Percentiles rank a stretch among this genome's conserved stretches.
These are phyloP conservation scores for Tagetes patula DNA, from an alignment of 129 eudicot species.

Conservation along the genomic window DNA sequence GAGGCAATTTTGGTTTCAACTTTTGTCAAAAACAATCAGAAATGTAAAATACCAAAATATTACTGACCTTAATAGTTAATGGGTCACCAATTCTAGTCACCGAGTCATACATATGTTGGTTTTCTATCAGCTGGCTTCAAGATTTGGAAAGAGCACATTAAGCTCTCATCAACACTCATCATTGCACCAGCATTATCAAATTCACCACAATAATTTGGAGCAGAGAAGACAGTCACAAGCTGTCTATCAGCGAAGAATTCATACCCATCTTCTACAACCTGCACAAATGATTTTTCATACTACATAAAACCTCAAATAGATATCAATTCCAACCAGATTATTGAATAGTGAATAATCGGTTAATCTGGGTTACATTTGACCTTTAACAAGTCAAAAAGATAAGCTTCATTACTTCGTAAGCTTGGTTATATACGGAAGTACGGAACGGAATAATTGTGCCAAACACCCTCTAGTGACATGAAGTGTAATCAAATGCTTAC, in stretches of 20 bases:
- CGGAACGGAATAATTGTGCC: not conserved
- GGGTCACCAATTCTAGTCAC: slow-evolving; percentile 25
- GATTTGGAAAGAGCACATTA: slow-evolving; percentile 79
- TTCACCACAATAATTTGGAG: slow-evolving; percentile 82
- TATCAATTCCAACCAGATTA: not conserved
- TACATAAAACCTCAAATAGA: not conserved
- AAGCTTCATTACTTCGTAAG: not conserved
- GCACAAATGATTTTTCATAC: not conserved
- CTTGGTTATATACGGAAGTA: not conserved
- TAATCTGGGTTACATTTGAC: not conserved
- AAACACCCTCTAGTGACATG: not conserved
- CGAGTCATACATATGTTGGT: slow-evolving; percentile 45
- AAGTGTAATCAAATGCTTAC: not conserved
- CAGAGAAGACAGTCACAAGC: slow-evolving; percentile 73
- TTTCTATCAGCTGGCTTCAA: slow-evolving; percentile 67
- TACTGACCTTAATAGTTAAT: slow-evolving; percentile 39
- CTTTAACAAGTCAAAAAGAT: not conserved
- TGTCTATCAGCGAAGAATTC: slow-evolving; percentile 80
- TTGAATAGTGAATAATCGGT: not conserved
- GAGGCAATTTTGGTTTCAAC: not conserved
- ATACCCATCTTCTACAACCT: slow-evolving; percentile 87
- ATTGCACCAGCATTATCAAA: slow-evolving; percentile 85
- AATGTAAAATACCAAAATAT: not conserved
- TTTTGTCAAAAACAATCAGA: too few species aligned
- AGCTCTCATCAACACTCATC: slow-evolving; percentile 83